These are phyloP conservation scores for Pyricularia sp. DNA, from an alignment of 2,329 filamentous ascomycete species.

Conservation along the genomic window DNA sequence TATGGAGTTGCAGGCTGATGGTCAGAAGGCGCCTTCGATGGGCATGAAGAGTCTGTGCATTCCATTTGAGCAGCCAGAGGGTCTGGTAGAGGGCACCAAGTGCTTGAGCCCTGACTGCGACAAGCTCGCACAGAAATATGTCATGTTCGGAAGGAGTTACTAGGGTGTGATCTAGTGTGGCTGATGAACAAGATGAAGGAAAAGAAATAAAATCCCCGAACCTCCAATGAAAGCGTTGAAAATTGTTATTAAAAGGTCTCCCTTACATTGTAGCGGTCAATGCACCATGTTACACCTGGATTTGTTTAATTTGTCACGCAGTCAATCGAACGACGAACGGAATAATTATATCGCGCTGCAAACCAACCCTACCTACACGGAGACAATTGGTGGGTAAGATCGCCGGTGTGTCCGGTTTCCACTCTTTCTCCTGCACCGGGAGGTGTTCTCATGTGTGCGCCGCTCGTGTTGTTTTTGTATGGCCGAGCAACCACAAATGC, in stretches of 20 bases:
- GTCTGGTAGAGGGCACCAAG: constrained; percentile 64
- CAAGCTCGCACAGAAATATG: constrained; percentile 67
- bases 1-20: constrained; percentile 31
- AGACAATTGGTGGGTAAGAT: not conserved
- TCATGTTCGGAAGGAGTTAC: constrained; percentile 77
- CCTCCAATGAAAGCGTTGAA: not conserved
- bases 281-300: not conserved
- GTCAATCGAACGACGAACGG: not conserved
- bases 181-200: not conserved
- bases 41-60: constrained; percentile 62
- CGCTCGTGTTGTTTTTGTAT: not conserved
- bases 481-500: not conserved
- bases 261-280: not conserved
- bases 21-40: constrained; percentile 43
- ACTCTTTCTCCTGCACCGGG: not conserved
- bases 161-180: constrained; percentile 17
- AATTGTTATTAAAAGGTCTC: not conserved
- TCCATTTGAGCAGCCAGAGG: constrained; percentile 70
- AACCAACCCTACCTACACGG: no score
- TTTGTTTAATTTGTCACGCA: not conserved
- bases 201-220: not conserved
- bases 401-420: not conserved
- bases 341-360: not conserved
- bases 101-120: constrained; percentile 84
- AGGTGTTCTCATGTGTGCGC: not conserved